A percentile compares a stretch with the other conserved stretches of the same genome.
These are phyloP conservation scores for Chamaecyparis obtusa DNA, from an alignment of 75 land plant species.

Conservation along the genomic window DNA sequence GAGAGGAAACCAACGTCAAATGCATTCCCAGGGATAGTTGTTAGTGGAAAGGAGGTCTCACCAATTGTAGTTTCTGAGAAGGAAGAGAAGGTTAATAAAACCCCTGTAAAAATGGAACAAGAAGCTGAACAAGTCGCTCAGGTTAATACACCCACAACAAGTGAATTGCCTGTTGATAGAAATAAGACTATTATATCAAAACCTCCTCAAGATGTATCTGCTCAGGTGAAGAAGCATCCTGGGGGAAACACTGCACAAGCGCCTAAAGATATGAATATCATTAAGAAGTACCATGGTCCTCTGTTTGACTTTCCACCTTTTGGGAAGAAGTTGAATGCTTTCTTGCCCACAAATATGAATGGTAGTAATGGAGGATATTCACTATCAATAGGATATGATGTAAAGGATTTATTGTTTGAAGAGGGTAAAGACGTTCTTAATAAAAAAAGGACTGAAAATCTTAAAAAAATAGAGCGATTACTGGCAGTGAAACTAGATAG, in stretches of 20 bases:
- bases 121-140: conserved; percentile 48
- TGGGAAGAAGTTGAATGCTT: conserved; percentile 68
- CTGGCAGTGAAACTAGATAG: conserved; percentile 73
- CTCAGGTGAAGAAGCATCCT: conserved; percentile 42
- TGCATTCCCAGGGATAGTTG: conserved; percentile 12
- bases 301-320: conserved; percentile 90
- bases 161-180: conserved; percentile 36
- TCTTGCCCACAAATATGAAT: conserved; percentile 39
- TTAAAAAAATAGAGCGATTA: conserved; percentile 66
- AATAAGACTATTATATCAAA: conserved; percentile 40
- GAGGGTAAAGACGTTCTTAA: conserved; percentile 75
- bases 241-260: conserved; percentile 22
- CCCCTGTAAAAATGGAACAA: conserved; percentile 45
- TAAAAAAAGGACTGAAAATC: conserved; percentile 75
- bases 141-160: conserved; percentile 23
- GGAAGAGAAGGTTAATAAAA: conserved; percentile 28
- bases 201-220: conserved; percentile 21
- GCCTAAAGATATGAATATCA: conserved; percentile 47
- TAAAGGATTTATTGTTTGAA: conserved; percentile 70
- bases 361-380: conserved; percentile 37
- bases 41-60: conserved; percentile 31
- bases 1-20: conserved; percentile 27
- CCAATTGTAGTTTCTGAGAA: conserved; percentile 24
- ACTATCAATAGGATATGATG: conserved; percentile 76
- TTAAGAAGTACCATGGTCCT: conserved; percentile 91